Evolutionary conservation across 495 filamentous ascomycete genomes (phyloP).

Genomic region (Pyrenula massariospora): DNA sequence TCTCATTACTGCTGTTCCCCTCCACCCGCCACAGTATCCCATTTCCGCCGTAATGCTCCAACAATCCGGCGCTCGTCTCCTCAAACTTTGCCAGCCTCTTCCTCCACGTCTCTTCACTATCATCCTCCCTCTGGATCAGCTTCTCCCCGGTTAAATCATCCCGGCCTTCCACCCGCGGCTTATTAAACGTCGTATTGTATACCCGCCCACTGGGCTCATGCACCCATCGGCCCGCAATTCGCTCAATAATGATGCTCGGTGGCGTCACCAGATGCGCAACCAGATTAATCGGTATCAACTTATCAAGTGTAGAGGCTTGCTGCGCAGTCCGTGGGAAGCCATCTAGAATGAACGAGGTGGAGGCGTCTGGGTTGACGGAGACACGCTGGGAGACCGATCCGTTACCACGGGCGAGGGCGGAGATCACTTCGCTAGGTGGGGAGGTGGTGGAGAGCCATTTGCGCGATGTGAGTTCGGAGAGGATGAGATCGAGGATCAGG

Average conservation of each 20-base stretch:
- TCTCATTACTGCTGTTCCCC: constrained; percentile 86
- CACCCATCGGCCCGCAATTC: constrained; percentile 85
- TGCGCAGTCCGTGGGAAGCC: constrained; percentile 83
- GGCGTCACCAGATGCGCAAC: constrained; percentile 50
- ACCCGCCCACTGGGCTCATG: constrained; percentile 84
- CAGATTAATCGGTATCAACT: constrained; percentile 80
- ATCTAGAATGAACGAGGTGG: constrained; percentile 87
- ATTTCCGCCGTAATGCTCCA: constrained; percentile 79
- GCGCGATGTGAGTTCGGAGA: constrained; percentile 67
- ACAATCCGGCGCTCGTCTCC: constrained; percentile 70
- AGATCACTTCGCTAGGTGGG: constrained; percentile 18
- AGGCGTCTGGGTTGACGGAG: constrained; percentile 32
- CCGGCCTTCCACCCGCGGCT: constrained; percentile 64
- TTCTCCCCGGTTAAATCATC: constrained; percentile 90
- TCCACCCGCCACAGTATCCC: constrained; percentile 82
- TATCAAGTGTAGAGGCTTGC: constrained; percentile 68
- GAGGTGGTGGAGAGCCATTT: constrained; percentile 57
- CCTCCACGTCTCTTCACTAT: constrained; percentile 77
- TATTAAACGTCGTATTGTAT: constrained; percentile 89
- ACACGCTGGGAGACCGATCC: constrained; percentile 8
- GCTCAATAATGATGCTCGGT: constrained; percentile 66
- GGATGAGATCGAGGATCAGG: constrained; percentile 84
- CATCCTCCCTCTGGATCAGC: constrained; percentile 71
- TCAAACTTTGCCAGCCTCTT: constrained; percentile 69
- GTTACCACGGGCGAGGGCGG: constrained; percentile 5